Base-by-base conservation (phyloP, 1,284 basidiomycete species). In the Athelia psychrophila region DNA sequence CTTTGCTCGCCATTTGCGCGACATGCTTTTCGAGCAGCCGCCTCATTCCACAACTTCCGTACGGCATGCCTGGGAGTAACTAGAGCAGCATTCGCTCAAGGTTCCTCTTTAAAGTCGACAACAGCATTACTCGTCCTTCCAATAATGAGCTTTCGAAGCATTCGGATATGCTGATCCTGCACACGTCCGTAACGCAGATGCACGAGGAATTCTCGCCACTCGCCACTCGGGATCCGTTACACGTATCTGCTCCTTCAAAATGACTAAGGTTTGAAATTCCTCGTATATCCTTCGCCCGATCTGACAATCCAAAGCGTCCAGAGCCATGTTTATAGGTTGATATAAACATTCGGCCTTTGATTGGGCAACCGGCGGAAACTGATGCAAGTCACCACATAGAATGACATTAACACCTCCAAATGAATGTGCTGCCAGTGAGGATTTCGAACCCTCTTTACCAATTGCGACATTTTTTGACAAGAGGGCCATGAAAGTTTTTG, bases 351-450 rank as follows among this genome's bases (percentile, higher is more conserved):
- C 58, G 2, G 35, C 30, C 2, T 20, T 12, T 12, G 19, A 32
- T 3, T 19, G 45, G 3, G 57, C 63, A 4, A 72, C 70, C 0
- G 70, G 72, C 5, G 71, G 71, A 54, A 76, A 74, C 49, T 75
- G 73, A 54, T 75, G 71, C 18, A 71, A 63, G 50, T 75, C 72
- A 0, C 73, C 72, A 51, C 55, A 64, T 0, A 75, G 52, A 24
- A 75, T 68, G 9, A 75, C 60, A 53, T 66, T 74, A 8, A 75
- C 46, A 1, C 71, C 69, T 0, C 70, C 69, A 52, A 74, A 75
- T 6, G 64, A 56, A 3, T 24, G 2, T n/a, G 57, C 53, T 12
- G 32, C n/a, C 2, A 30, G 44, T 23, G 47, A 24, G 13, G 12
- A 8, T 22, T 30, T 44, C 3, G 23, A 8, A n/a, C 27, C 48